Evolutionary conservation across 139 green algal species (phyloP), one percentile per base, ranked within the genome.

Genomic region (Cymbomonas tetramitiformis): DNA sequence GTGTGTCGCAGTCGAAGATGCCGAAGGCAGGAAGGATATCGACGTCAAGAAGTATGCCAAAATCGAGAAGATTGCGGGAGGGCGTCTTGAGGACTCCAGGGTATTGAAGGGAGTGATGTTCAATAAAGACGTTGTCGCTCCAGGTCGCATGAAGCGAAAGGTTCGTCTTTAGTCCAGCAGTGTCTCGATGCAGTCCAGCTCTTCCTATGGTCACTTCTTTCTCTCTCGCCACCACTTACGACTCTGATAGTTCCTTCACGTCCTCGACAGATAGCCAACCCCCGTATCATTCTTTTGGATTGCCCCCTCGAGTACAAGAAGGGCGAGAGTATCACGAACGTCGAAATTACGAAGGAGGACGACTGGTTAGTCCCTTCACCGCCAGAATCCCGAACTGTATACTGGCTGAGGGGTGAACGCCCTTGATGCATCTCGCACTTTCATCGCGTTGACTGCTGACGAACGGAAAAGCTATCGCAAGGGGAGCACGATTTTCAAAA

Each of bases 281-380:
- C 91, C 0, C 76, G 91, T 54, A 88, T 98, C 58, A 67, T 98
- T 70, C 83, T 98, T 57, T 67, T 98, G 65, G 91, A 98, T 62
- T 98, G 87, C 75, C 87, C 91, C 5, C 72, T 98, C 15, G 91
- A 98, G 78, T 98, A 97, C 83, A 97, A 98, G 73, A 98, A 98
- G 77, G 86, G 86, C 9, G 91, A 98, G 75, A 96, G 89, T 76
- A 87, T 96, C 77, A 95, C 91, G 2, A 95, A 93, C 56, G 90
- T 98, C 57, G 91, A 98, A 74, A 72, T 98, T n/a, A 82, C 71
- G 18, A 87, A 85, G 61, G 90, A 97, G 69, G 87, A 95, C 65
- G 90, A 98, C 80, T 97, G 78, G 80, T n/a, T n/a, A n/a, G n/a
- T n/a, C n/a, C n/a, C n/a, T n/a, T n/a, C n/a, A n/a, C n/a, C n/a